Evolutionary conservation across 495 filamentous ascomycete species (phyloP).

Genomic region (Xylaria grammica): DNA sequence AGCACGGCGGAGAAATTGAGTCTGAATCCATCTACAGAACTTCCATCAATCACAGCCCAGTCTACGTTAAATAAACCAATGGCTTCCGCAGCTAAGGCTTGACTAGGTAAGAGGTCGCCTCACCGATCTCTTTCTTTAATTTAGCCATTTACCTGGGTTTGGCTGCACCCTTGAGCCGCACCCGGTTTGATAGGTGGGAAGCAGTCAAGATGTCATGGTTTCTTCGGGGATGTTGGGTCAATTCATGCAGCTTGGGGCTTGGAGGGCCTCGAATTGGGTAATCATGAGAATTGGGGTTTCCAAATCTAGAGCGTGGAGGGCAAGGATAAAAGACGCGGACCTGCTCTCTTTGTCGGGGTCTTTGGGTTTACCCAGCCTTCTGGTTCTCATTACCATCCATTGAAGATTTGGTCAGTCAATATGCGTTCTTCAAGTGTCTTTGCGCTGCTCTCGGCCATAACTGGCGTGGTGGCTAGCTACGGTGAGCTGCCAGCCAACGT

Average conservation of each 20-base stretch:
- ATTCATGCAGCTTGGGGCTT: neutral
- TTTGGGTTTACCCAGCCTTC: neutral
- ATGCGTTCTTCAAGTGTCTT: constrained; percentile 26
- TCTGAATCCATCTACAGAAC: neutral
- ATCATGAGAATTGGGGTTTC: neutral
- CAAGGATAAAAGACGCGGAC: neutral
- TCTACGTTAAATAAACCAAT: neutral
- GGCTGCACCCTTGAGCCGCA: neutral
- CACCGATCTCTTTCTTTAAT: constrained; percentile 2
- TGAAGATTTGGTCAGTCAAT: neutral
- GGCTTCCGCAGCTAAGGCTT: neutral
- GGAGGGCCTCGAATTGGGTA: neutral
- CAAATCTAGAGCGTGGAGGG: neutral
- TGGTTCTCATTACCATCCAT: neutral
- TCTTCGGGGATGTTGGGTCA: neutral
- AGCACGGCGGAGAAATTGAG: constrained; percentile 11
- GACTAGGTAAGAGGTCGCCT: neutral
- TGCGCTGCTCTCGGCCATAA: constrained; percentile 22
- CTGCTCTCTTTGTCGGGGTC: neutral
- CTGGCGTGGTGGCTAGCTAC: constrained; percentile 15
- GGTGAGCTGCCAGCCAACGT: constrained; percentile 32
- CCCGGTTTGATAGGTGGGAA: constrained; percentile 17
- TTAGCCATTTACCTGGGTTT: neutral
- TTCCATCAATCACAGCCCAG: constrained; percentile 21
- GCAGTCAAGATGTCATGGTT: neutral